Base-by-base conservation (phyloP, 495 filamentous ascomycete species). In the Neurospora tetraspora region DNA sequence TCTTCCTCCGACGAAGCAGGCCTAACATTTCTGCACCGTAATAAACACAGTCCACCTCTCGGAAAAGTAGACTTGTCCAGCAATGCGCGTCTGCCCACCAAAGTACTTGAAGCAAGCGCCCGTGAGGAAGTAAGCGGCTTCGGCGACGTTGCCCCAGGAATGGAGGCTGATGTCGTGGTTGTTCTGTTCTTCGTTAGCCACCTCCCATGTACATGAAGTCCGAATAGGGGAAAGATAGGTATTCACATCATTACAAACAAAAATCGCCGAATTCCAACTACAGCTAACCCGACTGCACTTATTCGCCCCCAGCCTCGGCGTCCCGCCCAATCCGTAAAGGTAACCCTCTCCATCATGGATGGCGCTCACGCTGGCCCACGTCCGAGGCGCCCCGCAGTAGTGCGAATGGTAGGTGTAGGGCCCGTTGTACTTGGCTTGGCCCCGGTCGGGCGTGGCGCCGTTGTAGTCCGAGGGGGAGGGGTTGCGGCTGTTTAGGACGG, bases 281-380 rank as follows among this genome's bases (percentile, higher is more conserved):
- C 45, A 53, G 20, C 45, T 53, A 11, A 53, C 45, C 20, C 45
- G 45, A 11, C n/a, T 6, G 20, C 45, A 53, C 20, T 53, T 11
- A 1, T 53, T 53, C n/a, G 45, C 45, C n/a, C 0, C 8, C 9
- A 53, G 9, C 53, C 4, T 16, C 1, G 53, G 53, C 53, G 31
- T 1, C 0, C 53, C 23, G 0, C 1, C 1, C 4, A 61, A 0
- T 0, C 14, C 14, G 3, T 61, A 34, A 0, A 61, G 27, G 12
- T 61, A 61, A 4, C 4, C 4, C 7, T 16, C 6, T 5, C 53
- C 53, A 1, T 61, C 27, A 1, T 61, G 23, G 14, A 61, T 34
- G 5, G 11, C 27, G 14, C 6, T 18, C 2, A 31, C 2, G 2
- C 12, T 27, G 2, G 53, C 53, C 27, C 12, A 34, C 12, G 3